Percentiles rank a stretch among this genome's conserved stretches.
Conservation (phyloP, 768 basidiomycete species). For the Agaricus sinodeliciosus region DNA sequence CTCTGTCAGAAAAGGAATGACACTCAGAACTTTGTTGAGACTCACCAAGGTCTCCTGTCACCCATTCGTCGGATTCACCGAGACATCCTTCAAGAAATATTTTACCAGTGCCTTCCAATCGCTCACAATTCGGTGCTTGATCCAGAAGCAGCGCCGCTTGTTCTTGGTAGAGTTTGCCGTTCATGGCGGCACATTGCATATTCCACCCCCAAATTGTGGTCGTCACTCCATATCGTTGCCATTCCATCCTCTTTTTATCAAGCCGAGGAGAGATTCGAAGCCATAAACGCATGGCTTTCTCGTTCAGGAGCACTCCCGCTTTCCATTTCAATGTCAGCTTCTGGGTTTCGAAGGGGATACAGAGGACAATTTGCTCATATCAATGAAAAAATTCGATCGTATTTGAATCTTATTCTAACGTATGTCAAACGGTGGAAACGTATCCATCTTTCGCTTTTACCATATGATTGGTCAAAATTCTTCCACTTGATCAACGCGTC, state of each 20-base stretch:
- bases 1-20: neutral
- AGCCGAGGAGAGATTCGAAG: neutral
- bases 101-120: constrained; percentile 11
- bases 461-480: neutral
- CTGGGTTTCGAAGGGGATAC: neutral
- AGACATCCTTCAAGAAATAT: constrained; percentile 9
- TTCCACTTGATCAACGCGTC: neutral
- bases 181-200: constrained; percentile 9
- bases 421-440: neutral
- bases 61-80: constrained; percentile 10
- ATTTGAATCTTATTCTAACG: neutral
- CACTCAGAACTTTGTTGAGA: neutral
- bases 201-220: constrained; percentile 9
- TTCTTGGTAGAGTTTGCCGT: constrained; percentile 11
- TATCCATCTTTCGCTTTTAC: neutral
- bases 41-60: neutral
- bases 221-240: constrained; percentile 7
- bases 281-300: neutral
- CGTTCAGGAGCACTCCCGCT: neutral
- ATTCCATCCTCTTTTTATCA: neutral
- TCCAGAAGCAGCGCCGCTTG: constrained; percentile 9
- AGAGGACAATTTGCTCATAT: neutral
- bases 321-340: neutral
- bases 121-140: constrained; percentile 10
- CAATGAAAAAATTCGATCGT: neutral